phyloP scores from a whole-genome alignment of 257 asterid genomes.

The Primulina huaijiensis region DNA sequence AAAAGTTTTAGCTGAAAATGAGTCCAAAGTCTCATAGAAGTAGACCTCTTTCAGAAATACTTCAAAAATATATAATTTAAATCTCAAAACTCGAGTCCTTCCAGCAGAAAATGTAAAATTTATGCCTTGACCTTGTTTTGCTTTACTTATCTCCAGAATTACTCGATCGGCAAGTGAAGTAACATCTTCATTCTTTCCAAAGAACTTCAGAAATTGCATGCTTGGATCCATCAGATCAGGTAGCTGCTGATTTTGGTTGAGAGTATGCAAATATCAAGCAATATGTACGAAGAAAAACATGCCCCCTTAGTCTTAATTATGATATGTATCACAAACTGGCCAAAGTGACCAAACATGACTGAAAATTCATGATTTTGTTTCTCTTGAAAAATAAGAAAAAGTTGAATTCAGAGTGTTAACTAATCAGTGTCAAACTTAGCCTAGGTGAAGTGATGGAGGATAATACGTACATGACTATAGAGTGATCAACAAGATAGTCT shows the following conservation, averaged over 20 bases:
- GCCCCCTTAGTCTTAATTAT: too few relatives aligned
- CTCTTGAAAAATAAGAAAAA: neutral
- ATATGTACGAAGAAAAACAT: neutral
- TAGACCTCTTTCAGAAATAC: conserved; percentile 4
- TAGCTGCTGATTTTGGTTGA: conserved; percentile 47
- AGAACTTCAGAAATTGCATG: conserved; percentile 85
- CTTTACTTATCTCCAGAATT: conserved; percentile 60
- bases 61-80: conserved; percentile 2
- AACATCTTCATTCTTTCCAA: conserved; percentile 69
- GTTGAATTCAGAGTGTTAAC: neutral
- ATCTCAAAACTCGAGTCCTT: conserved; percentile 1
- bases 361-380: neutral
- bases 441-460: conserved; percentile 7
- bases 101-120: conserved; percentile 3
- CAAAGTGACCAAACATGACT: conserved; percentile 4
- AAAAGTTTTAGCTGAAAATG: neutral
- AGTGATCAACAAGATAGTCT: conserved; percentile 94
- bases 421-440: neutral
- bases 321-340: neutral
- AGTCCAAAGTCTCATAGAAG: neutral
- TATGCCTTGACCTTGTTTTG: conserved; percentile 52
- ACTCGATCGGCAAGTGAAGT: conserved; percentile 67
- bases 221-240: conserved; percentile 86
- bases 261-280: neutral
- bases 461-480: conserved; percentile 79